A percentile compares a stretch with the other conserved stretches of the same genome.
phyloP scores from a whole-genome alignment of 2,329 filamentous ascomycete genomes.

The Pleomassaria siparia region DNA sequence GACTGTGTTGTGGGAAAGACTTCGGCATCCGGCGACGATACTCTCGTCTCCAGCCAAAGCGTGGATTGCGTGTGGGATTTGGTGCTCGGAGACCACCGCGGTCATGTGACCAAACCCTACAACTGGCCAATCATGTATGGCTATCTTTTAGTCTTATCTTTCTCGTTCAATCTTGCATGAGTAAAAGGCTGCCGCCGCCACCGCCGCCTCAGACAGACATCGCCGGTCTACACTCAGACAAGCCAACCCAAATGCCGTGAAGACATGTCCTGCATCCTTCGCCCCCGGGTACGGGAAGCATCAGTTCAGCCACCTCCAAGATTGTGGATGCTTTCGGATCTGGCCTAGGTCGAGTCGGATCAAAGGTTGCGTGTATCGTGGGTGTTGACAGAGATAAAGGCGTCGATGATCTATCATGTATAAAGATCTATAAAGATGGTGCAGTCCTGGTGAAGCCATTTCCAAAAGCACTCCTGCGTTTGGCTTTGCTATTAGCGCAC shows the following conservation, averaged over 20 bases:
- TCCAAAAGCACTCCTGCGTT: constrained; percentile 15
- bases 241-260: constrained; percentile 22
- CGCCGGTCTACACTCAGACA: constrained; percentile 15
- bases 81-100: constrained; percentile 36
- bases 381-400: constrained; percentile 27
- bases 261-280: constrained; percentile 26
- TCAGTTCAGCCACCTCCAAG: constrained; percentile 33
- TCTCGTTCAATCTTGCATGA: constrained; percentile 26
- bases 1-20: constrained; percentile 1
- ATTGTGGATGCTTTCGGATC: constrained; percentile 14
- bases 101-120: constrained; percentile 19
- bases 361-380: constrained; percentile 33
- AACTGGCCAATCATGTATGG: constrained; percentile 32
- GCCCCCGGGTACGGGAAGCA: constrained; percentile 22
- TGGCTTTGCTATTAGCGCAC: constrained; percentile 10
- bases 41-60: constrained; percentile 2
- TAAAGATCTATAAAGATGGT: constrained; percentile 13
- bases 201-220: constrained; percentile 6
- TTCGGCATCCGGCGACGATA: constrained; percentile 33
- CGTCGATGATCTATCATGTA: constrained; percentile 4
- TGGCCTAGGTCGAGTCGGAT: constrained; percentile 18
- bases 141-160: constrained; percentile 24
- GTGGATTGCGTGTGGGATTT: constrained; percentile 4
- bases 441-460: constrained; percentile 12
- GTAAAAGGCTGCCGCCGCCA: constrained; percentile 27